Evolutionary conservation across 352 stramenopile genomes (phyloP), one percentile per base, ranked within the genome.

Genomic region (Globisporangium parvum): DNA sequence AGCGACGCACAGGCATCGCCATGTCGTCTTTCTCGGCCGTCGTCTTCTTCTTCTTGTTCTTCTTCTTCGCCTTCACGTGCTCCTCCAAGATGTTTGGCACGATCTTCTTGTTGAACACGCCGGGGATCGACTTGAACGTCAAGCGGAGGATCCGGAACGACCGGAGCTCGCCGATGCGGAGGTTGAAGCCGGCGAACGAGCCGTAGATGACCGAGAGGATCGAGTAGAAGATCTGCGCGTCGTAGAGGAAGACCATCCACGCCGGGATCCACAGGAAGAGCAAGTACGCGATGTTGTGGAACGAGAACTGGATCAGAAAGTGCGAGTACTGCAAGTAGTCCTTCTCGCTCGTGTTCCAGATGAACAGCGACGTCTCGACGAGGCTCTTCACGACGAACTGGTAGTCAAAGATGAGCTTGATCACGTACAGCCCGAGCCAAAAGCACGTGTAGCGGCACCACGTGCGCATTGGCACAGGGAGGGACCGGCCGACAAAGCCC

Each of bases 61-160:
- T n/a, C n/a, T n/a, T n/a, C n/a, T n/a, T n/a, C n/a, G 20, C 69
- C 65, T 46, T 71, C 63, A 40, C 83, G 24, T 87, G 75, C n/a
- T n/a, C n/a, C n/a, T n/a, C n/a, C n/a, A n/a, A n/a, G 58, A 93
- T 87, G 59, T 94, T 94, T 35, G 80, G 75, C 20, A 94, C 81
- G 55, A 94, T 85, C 54, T 94, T 94, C 66, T 90, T 85, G 69
- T 94, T 94, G 58, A 94, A 94, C 61, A 92, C 81, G 24, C 81
- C 66, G 18, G 84, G 84, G 54, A 94, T 94, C 23, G 74, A 88
- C 75, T 92, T 92, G 66, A 94, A 94, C 37, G 84, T 81, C 21
- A 90, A 62, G 11, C 84, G 81, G 10, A 94, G 65, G 21, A 94
- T 78, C 39, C 84, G 79, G 75, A 93, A 93, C 11, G 84, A 93